Conservation (phyloP, 1,284 basidiomycete species). For the Cystobasidium slooffiae region DNA sequence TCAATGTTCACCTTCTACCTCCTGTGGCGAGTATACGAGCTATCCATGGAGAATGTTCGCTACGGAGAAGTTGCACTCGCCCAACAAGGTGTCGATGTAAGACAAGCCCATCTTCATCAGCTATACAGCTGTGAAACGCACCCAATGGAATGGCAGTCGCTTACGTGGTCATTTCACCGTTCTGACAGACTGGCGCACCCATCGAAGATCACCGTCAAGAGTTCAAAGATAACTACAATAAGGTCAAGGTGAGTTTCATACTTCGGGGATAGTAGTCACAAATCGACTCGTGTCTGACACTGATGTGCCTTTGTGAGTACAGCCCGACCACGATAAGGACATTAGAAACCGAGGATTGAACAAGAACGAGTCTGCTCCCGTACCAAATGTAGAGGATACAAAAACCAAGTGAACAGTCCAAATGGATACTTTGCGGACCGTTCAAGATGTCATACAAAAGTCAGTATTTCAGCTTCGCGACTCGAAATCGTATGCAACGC, state of each 20-base stretch:
- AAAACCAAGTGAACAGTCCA: neutral
- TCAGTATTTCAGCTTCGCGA: no score
- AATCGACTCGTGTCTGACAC: neutral
- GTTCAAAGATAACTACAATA: constrained; percentile 34
- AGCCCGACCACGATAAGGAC: constrained; percentile 38
- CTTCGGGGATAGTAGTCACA: neutral
- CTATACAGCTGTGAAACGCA: neutral
- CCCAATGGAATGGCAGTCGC: no score
- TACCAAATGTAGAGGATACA: constrained; percentile 27
- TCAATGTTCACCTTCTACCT: constrained; percentile 39
- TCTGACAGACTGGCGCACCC: constrained; percentile 30
- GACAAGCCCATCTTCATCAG: neutral
- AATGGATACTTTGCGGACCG: neutral
- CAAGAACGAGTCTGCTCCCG: constrained; percentile 31
- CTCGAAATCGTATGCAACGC: no score
- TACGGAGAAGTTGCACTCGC: constrained; percentile 27
- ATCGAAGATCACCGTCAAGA: constrained; percentile 35
- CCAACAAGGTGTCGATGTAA: constrained; percentile 34
- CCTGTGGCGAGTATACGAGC: constrained; percentile 37
- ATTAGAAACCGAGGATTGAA: constrained; percentile 29
- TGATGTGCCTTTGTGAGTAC: neutral
- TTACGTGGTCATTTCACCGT: neutral
- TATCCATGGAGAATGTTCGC: constrained; percentile 29
- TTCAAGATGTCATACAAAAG: neutral
- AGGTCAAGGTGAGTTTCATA: constrained; percentile 15